Percentiles rank a stretch among this genome's conserved stretches.
These are phyloP conservation scores for Closterium sp. DNA, from an alignment of 139 green algal genomes.

Conservation along the genomic window DNA sequence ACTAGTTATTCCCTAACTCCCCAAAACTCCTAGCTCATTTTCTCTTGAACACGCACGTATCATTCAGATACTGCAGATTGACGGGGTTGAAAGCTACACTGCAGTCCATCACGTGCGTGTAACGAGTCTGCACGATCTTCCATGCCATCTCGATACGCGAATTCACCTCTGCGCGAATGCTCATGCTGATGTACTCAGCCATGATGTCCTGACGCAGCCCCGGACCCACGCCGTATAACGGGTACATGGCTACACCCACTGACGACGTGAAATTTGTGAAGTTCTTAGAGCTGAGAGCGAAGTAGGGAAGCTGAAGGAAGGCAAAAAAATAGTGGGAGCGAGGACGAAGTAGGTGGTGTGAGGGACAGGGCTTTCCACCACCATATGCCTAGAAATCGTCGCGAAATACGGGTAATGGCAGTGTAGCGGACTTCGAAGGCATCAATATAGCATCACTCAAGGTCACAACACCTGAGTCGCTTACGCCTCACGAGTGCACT, in stretches of 20 bases:
- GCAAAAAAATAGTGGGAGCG: background rate
- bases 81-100: background rate
- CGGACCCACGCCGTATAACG: background rate
- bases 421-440: no score
- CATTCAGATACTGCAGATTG: background rate
- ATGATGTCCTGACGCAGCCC: background rate
- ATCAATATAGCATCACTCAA: no score
- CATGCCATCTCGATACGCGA: background rate
- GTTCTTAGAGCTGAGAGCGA: background rate
- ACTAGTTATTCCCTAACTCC: background rate
- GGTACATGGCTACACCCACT: background rate
- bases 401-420: no score
- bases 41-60: background rate
- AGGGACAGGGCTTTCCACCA: no score
- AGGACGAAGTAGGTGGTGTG: background rate
- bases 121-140: background rate
- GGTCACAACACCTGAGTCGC: no score
- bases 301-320: background rate
- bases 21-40: background rate
- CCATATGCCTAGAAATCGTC: no score
- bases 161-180: background rate
- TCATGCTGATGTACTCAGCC: background rate
- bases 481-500: no score
- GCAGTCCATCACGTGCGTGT: background rate
- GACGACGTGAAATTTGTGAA: background rate